Percentiles rank a stretch among this genome's conserved stretches.
These are phyloP conservation scores for Falciphora oryzae DNA, from an alignment of 2,329 filamentous ascomycete species.

Conservation along the genomic window DNA sequence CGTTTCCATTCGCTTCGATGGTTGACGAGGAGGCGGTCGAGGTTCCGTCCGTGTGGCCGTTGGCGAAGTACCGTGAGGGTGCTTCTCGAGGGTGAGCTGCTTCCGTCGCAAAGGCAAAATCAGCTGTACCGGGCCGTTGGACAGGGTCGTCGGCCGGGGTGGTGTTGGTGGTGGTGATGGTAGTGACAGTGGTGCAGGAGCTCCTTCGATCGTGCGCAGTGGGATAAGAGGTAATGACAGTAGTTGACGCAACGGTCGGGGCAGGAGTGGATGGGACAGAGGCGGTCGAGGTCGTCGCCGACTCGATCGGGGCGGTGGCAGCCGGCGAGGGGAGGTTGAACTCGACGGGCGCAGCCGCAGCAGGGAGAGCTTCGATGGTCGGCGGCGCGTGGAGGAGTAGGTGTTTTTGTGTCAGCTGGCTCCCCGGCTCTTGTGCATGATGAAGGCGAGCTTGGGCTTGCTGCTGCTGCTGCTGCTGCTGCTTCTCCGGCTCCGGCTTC, in stretches of 20 bases:
- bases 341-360: too few relatives aligned
- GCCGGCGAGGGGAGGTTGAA: background rate
- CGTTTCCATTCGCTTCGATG: background rate
- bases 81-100: too few relatives aligned
- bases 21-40: background rate
- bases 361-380: too few relatives aligned
- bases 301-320: slow-evolving; percentile 3
- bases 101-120: too few relatives aligned
- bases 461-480: slow-evolving; percentile 12
- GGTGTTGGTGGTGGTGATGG: slow-evolving; percentile 12
- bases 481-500: slow-evolving; percentile 11
- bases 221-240: too few relatives aligned
- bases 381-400: slow-evolving; percentile 7
- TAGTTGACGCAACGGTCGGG: too few relatives aligned
- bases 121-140: too few relatives aligned
- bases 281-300: background rate
- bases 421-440: background rate
- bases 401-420: too few relatives aligned
- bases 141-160: slow-evolving; percentile 2
- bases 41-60: too few relatives aligned
- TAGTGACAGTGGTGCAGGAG: too few relatives aligned
- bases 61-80: too few relatives aligned
- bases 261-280: background rate
- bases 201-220: too few relatives aligned
- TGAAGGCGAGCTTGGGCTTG: slow-evolving; percentile 9